These are phyloP conservation scores for Aurinia saxatilis DNA, from an alignment of 345 rosid species.

Conservation along the genomic window DNA sequence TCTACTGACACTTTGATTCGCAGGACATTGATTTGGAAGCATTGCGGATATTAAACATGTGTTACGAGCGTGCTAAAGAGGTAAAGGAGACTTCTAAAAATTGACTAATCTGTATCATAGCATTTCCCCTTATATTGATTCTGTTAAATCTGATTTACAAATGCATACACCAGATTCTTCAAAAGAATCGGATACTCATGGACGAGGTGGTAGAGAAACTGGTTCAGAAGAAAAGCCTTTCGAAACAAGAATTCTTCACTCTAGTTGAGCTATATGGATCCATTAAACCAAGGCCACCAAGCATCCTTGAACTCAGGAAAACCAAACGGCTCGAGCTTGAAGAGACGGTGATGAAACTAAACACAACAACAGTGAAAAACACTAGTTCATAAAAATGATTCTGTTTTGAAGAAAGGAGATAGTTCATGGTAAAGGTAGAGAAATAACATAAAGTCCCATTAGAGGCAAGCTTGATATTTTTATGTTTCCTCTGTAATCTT, in stretches of 20 bases:
- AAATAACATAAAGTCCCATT: neutral
- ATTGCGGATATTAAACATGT: slow-evolving; percentile 46
- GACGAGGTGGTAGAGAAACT: slow-evolving; percentile 65
- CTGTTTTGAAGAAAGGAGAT: neutral
- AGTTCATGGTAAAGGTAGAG: neutral
- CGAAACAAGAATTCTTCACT: slow-evolving; percentile 62
- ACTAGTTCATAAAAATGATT: slow-evolving; percentile 2
- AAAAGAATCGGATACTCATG: slow-evolving; percentile 52
- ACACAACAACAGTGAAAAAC: slow-evolving; percentile 14
- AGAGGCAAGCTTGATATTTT: neutral
- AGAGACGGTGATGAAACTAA: slow-evolving; percentile 37
- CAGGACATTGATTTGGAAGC: slow-evolving; percentile 90
- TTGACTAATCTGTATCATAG: neutral
- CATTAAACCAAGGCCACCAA: slow-evolving; percentile 51
- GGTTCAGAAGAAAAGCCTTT: slow-evolving; percentile 60
- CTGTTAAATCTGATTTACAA: neutral
- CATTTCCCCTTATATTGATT: neutral
- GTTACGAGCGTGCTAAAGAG: slow-evolving; percentile 83
- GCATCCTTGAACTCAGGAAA: slow-evolving; percentile 55
- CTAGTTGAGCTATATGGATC: slow-evolving; percentile 67
- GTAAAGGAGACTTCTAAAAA: slow-evolving; percentile 23
- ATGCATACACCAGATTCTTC: slow-evolving; percentile 24
- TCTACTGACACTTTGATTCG: slow-evolving; percentile 9
- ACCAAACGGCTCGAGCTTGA: slow-evolving; percentile 51
- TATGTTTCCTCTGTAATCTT: neutral